Evolutionary conservation across 306 rosid genomes (phyloP).

Genomic region (Quercus aquifolioides): DNA sequence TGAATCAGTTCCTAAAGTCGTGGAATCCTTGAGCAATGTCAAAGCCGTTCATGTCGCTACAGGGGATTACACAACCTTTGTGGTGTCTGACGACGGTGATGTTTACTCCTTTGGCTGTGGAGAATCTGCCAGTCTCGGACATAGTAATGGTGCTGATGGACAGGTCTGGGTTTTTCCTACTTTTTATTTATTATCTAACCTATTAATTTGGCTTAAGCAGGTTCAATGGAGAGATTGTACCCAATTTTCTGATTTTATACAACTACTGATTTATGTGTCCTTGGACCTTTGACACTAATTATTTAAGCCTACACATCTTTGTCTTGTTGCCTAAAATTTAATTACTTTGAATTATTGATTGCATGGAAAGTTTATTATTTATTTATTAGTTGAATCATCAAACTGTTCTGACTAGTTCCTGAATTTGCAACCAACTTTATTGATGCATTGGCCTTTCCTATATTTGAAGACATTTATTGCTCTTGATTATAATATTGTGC

Average conservation of each 20-base stretch:
- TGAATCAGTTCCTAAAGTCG: constrained; percentile 81
- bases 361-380: background rate
- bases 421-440: too few relatives aligned
- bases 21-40: constrained; percentile 65
- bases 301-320: background rate
- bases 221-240: background rate
- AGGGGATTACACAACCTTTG: constrained; percentile 94
- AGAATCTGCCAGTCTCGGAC: constrained; percentile 97
- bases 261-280: background rate
- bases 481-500: too few relatives aligned
- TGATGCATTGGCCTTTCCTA: too few relatives aligned
- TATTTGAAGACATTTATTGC: too few relatives aligned
- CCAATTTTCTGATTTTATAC: background rate
- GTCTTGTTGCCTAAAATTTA: background rate
- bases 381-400: background rate
- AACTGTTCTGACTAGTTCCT: too few relatives aligned
- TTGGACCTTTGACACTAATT: background rate
- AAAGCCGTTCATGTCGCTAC: constrained; percentile 88
- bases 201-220: background rate
- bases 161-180: constrained; percentile 51
- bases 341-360: background rate
- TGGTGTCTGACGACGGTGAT: constrained; percentile 75
- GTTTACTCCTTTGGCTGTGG: constrained; percentile 94
- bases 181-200: constrained; percentile 3
- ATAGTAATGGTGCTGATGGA: constrained; percentile 42